Evolutionary conservation across 371 early-diverging fungal genomes (phyloP).

Genomic region (Apophysomyces variabilis): DNA sequence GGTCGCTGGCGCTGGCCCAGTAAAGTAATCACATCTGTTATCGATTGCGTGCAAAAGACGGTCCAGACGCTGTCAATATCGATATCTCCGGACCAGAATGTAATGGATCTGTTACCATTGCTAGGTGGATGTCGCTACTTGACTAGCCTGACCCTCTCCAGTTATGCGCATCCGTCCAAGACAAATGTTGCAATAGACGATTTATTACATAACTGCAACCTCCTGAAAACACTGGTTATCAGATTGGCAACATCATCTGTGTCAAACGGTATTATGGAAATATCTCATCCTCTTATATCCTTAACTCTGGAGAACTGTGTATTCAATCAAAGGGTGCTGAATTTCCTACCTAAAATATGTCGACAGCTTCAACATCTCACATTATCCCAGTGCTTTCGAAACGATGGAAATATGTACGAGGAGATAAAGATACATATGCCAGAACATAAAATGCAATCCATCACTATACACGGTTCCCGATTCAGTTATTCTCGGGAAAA

Average conservation of each 20-base stretch:
- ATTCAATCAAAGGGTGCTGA: neutral
- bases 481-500: neutral
- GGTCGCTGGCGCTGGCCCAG: neutral
- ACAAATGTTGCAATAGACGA: neutral
- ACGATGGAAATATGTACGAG: neutral
- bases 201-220: neutral
- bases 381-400: neutral
- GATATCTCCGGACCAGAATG: neutral
- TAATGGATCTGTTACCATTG: neutral
- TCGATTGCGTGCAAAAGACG: neutral
- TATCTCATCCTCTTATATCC: neutral
- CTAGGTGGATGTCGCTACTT: neutral
- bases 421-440: neutral
- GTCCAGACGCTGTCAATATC: constrained; percentile 1
- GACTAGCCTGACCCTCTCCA: neutral
- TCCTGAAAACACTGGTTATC: neutral
- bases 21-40: neutral
- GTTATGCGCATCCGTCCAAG: neutral
- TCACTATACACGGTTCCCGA: neutral
- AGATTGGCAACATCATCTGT: neutral
- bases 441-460: neutral
- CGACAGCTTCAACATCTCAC: neutral
- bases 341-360: neutral
- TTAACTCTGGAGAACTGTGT: neutral
- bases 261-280: neutral